Evolutionary conservation across 139 green algal genomes (phyloP), one percentile per base, ranked within the genome.

Genomic region (Coelastrella sp.): DNA sequence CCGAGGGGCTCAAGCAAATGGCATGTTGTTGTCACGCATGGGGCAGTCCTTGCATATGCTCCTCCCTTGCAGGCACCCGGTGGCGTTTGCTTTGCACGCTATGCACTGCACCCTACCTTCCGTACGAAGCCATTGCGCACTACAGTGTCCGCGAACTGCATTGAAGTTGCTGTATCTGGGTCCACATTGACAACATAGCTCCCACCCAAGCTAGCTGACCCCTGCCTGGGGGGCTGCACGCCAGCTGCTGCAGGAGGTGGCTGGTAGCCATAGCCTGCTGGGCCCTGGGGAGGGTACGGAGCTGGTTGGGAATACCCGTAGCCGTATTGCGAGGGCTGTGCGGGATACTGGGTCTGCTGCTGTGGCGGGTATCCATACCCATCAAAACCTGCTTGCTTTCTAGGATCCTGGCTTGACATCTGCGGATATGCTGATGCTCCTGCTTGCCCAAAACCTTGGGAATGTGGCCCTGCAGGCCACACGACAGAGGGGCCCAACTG

Each of bases 41-140:
- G 32, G 32, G 75, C 75, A 80, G 75, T 17, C 3, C 22, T 19
- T 16, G n/a, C 75, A 80, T 7, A 16, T n/a, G 75, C 7, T 60
- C n/a, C 75, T 80, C n/a, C 75, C 58, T 22, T 23, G 5, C 22
- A n/a, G n/a, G 19, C 32, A 47, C 32, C 32, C 32, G 32, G 32
- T 47, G 32, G 32, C 32, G 0, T 59, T 47, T 47, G 32, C 32
- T 47, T 47, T 47, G 32, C 32, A 47, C 32, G 32, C 32, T 47
- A 47, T 47, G 32, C 32, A 47, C 32, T 47, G 32, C 32, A 47
- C 32, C 32, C 16, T 68, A 95, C 94, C 82, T 96, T 96, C 56
- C 95, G 83, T 13, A 96, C 84, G 61, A 96, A 96, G 14, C 87
- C 92, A 14, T 91, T 89, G 20, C 95, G 90, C 19, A 96, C 91